A percentile compares a stretch with the other conserved stretches of the same genome.
Conservation (phyloP, 495 filamentous ascomycete genomes). For the Podospora pseudoanserina region DNA sequence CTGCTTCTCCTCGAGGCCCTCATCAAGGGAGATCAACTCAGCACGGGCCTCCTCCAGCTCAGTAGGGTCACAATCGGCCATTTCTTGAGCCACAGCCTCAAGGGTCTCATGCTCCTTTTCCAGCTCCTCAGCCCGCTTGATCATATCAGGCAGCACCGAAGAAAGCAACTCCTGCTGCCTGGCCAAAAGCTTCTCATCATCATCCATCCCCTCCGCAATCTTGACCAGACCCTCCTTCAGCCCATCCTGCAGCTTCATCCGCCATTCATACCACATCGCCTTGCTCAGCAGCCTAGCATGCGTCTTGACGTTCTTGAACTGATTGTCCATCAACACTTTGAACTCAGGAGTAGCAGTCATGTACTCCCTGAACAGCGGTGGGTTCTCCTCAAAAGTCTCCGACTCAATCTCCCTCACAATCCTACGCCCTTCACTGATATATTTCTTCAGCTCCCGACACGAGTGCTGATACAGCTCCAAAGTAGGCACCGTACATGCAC, state of each 20-base stretch:
- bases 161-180: conserved; percentile 65
- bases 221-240: conserved; percentile 73
- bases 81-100: conserved; percentile 66
- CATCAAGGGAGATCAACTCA: conserved; percentile 60
- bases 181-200: conserved; percentile 64
- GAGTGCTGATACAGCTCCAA: conserved; percentile 93
- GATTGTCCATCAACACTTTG: conserved; percentile 83
- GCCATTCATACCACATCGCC: conserved; percentile 97
- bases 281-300: conserved; percentile 86
- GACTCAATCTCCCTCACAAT: conserved; percentile 85
- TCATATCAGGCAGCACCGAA: conserved; percentile 60
- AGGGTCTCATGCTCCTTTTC: conserved; percentile 60
- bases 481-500: conserved; percentile 86
- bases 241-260: conserved; percentile 82
- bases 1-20: conserved; percentile 65
- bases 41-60: conserved; percentile 66
- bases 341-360: conserved; percentile 80
- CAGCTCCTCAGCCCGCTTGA: conserved; percentile 55
- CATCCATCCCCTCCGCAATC: conserved; percentile 69
- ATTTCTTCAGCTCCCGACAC: conserved; percentile 89
- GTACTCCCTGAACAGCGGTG: conserved; percentile 87
- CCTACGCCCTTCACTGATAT: conserved; percentile 83
- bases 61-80: conserved; percentile 73
- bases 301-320: conserved; percentile 94
- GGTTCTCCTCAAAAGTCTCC: conserved; percentile 82